Conservation (phyloP, 2,329 filamentous ascomycete genomes). For the Cladosporium sp. region DNA sequence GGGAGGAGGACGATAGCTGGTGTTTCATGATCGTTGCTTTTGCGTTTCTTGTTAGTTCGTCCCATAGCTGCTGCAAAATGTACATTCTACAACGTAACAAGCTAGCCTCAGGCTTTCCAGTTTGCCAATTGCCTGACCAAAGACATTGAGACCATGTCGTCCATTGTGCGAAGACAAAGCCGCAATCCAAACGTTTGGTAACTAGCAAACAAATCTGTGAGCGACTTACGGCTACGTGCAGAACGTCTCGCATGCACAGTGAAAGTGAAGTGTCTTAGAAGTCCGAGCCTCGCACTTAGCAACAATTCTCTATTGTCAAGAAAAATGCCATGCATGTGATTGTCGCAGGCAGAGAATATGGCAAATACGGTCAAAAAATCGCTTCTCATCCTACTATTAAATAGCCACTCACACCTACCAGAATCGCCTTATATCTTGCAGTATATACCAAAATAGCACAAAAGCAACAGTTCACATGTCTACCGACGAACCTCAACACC, state of each 20-base stretch:
- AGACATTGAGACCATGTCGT: too few species aligned
- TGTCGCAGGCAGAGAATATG: neutral
- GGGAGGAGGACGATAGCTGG: neutral
- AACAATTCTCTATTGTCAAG: neutral
- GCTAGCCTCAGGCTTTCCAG: neutral
- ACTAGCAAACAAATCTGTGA: neutral
- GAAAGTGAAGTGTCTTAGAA: conserved; percentile 1
- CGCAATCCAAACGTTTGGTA: neutral
- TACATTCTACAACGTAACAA: neutral
- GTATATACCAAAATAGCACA: neutral
- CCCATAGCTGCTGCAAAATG: neutral
- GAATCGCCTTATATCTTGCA: neutral
- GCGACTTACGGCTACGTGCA: neutral
- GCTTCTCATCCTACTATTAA: neutral
- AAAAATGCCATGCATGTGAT: neutral
- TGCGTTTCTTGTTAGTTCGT: neutral
- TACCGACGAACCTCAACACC: neutral
- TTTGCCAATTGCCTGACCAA: neutral
- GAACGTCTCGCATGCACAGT: neutral
- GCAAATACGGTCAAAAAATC: neutral
- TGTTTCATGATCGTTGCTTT: neutral
- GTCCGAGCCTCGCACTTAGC: neutral
- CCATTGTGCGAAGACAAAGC: neutral
- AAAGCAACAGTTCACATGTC: neutral
- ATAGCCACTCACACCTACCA: neutral